phyloP scores from a whole-genome alignment of 768 basidiomycete genomes.

The Podaxis sp. region DNA sequence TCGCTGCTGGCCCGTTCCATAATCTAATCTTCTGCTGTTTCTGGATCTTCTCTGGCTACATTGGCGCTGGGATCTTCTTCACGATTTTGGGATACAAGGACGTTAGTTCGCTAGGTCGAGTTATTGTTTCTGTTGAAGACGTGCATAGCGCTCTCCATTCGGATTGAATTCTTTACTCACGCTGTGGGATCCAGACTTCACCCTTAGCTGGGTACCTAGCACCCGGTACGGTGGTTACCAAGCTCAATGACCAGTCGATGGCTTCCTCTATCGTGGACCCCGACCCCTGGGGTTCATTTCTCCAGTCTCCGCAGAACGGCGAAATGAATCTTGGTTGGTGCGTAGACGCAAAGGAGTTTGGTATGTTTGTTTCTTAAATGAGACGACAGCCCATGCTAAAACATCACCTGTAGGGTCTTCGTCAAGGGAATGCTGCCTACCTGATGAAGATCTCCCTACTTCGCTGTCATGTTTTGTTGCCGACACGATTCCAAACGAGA shows the following conservation, averaged over 20 bases:
- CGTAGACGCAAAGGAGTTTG: constrained; percentile 4
- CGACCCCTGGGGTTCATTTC: constrained; percentile 14
- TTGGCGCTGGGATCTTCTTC: constrained; percentile 28
- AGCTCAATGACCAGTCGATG: constrained; percentile 62
- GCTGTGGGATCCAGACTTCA: constrained; percentile 47
- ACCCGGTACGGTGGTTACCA: constrained; percentile 57
- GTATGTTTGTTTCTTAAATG: constrained; percentile 3
- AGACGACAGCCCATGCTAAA: not conserved
- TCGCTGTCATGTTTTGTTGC: constrained; percentile 40
- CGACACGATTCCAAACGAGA: constrained; percentile 17
- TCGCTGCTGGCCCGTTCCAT: constrained; percentile 76
- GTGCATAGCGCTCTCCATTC: constrained; percentile 37
- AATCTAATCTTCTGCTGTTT: constrained; percentile 63
- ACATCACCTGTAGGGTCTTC: not conserved
- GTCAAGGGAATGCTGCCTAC: constrained; percentile 19
- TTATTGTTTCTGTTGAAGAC: constrained; percentile 51
- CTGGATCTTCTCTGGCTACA: constrained; percentile 35
- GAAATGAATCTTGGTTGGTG: constrained; percentile 16
- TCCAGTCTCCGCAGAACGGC: constrained; percentile 23
- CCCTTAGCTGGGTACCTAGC: constrained; percentile 56
- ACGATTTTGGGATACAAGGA: constrained; percentile 51
- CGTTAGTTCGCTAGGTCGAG: constrained; percentile 45
- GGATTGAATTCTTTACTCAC: not conserved
- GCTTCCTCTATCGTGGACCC: constrained; percentile 18
- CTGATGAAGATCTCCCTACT: constrained; percentile 22